Conservation (phyloP, 805 yeast species). For the Cyberlindnera meyerae region DNA sequence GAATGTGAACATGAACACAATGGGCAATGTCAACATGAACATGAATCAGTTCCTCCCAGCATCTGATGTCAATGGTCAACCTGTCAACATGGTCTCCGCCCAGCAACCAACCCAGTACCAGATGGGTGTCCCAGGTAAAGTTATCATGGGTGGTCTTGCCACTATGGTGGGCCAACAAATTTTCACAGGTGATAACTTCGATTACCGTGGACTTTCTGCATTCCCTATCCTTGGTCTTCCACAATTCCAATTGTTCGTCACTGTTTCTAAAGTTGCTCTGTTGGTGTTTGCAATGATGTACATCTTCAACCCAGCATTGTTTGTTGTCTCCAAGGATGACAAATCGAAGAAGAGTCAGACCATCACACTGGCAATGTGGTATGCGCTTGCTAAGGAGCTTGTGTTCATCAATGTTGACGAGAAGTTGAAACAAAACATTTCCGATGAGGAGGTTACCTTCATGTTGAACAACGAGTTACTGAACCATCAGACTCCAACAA, state of each 20-base stretch:
- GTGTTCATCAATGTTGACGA: slow-evolving; percentile 22
- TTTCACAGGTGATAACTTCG: slow-evolving; percentile 28
- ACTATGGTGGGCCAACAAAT: slow-evolving; percentile 37
- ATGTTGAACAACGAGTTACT: slow-evolving; percentile 18
- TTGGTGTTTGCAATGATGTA: slow-evolving; percentile 21
- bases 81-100: slow-evolving; percentile 21
- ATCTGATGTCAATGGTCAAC: slow-evolving; percentile 21
- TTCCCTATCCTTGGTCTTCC: slow-evolving; percentile 34
- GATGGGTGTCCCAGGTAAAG: slow-evolving; percentile 31
- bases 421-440: slow-evolving; percentile 7
- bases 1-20: slow-evolving; percentile 10
- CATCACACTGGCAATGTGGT: slow-evolving; percentile 18
- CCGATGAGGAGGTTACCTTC: slow-evolving; percentile 17
- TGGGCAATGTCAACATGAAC: slow-evolving; percentile 4
- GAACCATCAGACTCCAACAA: background rate
- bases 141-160: slow-evolving; percentile 46
- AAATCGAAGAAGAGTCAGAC: slow-evolving; percentile 3
- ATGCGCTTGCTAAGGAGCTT: slow-evolving; percentile 21
- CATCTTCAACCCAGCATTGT: slow-evolving; percentile 18
- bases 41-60: slow-evolving; percentile 23
- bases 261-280: slow-evolving; percentile 25
- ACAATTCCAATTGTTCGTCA: slow-evolving; percentile 24
- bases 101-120: slow-evolving; percentile 19
- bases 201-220: slow-evolving; percentile 41
- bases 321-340: slow-evolving; percentile 2